phyloP scores from a whole-genome alignment of 257 asterid species.

The Primulina tabacum region DNA sequence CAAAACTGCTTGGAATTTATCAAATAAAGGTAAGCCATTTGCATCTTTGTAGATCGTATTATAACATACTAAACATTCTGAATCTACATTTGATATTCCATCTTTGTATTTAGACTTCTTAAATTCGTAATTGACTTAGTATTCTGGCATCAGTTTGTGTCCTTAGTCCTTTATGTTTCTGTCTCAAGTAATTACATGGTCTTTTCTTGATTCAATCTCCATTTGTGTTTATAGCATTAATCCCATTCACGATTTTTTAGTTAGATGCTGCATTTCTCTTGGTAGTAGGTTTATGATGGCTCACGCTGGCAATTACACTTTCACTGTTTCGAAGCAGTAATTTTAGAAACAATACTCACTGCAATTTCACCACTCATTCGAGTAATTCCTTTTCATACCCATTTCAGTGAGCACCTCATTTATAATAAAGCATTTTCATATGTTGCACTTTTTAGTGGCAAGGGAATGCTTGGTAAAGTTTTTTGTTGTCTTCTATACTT shows the following conservation, averaged over 20 bases:
- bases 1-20: constrained; percentile 89
- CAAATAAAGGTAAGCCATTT: constrained; percentile 66
- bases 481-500: constrained; percentile 9
- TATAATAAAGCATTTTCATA: background rate
- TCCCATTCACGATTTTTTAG: background rate
- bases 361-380: background rate
- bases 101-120: constrained; percentile 3
- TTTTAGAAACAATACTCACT: background rate
- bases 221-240: constrained; percentile 3
- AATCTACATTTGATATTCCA: background rate
- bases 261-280: constrained; percentile 7
- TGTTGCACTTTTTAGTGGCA: background rate
- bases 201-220: background rate
- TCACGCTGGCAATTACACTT: background rate
- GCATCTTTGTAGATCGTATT: constrained; percentile 9
- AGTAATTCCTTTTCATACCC: background rate
- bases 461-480: background rate
- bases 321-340: background rate
- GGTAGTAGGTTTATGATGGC: background rate
- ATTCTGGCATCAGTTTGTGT: constrained; percentile 6
- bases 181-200: background rate
- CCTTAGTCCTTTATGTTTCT: constrained; percentile 7
- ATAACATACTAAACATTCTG: background rate
- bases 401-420: background rate
- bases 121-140: constrained; percentile 1